Conservation (phyloP, 2,329 filamentous ascomycete genomes). For the Endothia cerciana region DNA sequence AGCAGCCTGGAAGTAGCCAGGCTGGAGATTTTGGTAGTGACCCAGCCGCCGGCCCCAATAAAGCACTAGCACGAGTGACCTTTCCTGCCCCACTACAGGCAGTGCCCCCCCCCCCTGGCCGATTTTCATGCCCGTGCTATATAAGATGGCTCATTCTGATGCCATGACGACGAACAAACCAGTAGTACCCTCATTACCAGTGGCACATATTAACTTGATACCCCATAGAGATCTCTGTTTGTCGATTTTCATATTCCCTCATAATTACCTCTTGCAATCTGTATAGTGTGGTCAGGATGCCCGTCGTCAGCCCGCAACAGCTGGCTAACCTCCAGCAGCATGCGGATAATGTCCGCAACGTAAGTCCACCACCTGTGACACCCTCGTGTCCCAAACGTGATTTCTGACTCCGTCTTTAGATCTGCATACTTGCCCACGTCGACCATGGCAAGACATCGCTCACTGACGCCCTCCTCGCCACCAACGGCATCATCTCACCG, state of each 20-base stretch:
- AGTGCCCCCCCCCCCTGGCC: background rate
- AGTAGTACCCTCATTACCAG: background rate
- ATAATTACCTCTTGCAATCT: background rate
- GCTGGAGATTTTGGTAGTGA: background rate
- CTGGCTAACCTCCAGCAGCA: conserved; percentile 87
- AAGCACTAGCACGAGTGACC: conserved; percentile 7
- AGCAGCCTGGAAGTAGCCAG: background rate
- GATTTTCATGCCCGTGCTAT: conserved; percentile 2
- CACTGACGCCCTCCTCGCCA: conserved; percentile 93
- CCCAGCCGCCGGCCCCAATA: background rate
- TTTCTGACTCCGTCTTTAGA: conserved; percentile 50
- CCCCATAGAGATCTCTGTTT: conserved; percentile 12
- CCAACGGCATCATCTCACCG: conserved; percentile 98
- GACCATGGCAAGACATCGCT: conserved; percentile 99
- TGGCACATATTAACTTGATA: conserved; percentile 15
- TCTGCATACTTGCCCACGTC: conserved; percentile 94
- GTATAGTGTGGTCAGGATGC: conserved; percentile 63
- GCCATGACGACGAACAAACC: conserved; percentile 13
- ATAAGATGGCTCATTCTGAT: conserved; percentile 30
- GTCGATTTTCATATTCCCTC: background rate
- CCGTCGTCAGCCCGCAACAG: conserved; percentile 87
- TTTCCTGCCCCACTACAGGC: background rate
- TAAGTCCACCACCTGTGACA: conserved; percentile 48
- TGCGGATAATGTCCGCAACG: conserved; percentile 89
- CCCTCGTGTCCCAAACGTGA: conserved; percentile 36